A percentile compares a stretch with the other conserved stretches of the same genome.
Conservation (phyloP, 768 basidiomycete genomes). For the Hysterangium stoloniferum region DNA sequence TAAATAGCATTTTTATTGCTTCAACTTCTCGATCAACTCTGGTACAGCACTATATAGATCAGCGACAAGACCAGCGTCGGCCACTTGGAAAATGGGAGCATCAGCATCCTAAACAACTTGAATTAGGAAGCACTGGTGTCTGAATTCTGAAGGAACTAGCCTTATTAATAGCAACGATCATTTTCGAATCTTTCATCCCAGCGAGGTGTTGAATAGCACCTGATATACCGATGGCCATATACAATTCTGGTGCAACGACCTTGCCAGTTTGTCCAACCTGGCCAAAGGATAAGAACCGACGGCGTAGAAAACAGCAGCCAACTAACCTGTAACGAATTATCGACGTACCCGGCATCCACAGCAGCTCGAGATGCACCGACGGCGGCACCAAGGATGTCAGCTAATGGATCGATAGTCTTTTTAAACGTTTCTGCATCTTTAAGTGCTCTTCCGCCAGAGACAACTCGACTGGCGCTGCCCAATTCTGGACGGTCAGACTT, state of each 20-base stretch:
- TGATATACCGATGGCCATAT: slow-evolving; percentile 94
- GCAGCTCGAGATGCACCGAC: slow-evolving; percentile 98
- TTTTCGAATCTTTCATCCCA: slow-evolving; percentile 98
- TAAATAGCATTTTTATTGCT: slow-evolving; percentile 28
- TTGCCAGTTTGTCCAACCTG: slow-evolving; percentile 97
- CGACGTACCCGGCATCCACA: slow-evolving; percentile 96
- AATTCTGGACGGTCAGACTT: slow-evolving; percentile 92
- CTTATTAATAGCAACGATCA: slow-evolving; percentile 98
- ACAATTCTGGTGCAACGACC: slow-evolving; percentile 93
- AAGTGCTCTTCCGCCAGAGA: slow-evolving; percentile 91
- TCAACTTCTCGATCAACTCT: slow-evolving; percentile 81
- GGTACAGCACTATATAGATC: slow-evolving; percentile 92
- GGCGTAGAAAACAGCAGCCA: neutral
- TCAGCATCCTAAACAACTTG: slow-evolving; percentile 82
- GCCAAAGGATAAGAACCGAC: neutral
- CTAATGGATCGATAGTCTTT: slow-evolving; percentile 78
- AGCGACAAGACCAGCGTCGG: slow-evolving; percentile 89
- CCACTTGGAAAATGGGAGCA: slow-evolving; percentile 98
- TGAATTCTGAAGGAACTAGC: slow-evolving; percentile 29
- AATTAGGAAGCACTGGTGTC: slow-evolving; percentile 12
- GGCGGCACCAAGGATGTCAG: slow-evolving; percentile 88
- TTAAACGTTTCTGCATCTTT: slow-evolving; percentile 95
- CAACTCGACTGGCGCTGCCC: slow-evolving; percentile 76
- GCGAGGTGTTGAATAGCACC: slow-evolving; percentile 99
- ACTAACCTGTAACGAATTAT: slow-evolving; percentile 77